A percentile compares a stretch with the other conserved stretches of the same genome.
These are phyloP conservation scores for Phoma sp. DNA, from an alignment of 2,329 filamentous ascomycete species.

Conservation along the genomic window DNA sequence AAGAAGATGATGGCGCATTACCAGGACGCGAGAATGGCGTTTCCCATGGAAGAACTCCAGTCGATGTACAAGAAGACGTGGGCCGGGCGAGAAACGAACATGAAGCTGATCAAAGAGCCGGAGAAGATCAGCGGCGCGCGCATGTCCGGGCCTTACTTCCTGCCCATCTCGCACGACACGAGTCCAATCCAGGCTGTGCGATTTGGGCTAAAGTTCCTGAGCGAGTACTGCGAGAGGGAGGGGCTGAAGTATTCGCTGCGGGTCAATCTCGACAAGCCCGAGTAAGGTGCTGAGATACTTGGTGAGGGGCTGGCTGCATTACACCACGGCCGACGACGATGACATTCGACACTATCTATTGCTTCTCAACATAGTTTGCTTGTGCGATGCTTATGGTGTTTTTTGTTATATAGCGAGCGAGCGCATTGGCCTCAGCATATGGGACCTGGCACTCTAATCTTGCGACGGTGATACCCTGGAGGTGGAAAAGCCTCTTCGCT, in stretches of 20 bases:
- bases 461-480: constrained; percentile 18
- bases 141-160: constrained; percentile 48
- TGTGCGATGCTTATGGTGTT: constrained; percentile 5
- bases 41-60: constrained; percentile 48
- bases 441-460: constrained; percentile 9
- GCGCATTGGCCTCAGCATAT: constrained; percentile 5
- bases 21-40: constrained; percentile 35
- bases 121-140: constrained; percentile 46
- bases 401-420: constrained; percentile 10
- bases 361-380: not conserved
- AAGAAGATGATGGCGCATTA: constrained; percentile 35
- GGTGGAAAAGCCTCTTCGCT: constrained; percentile 12
- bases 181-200: constrained; percentile 55
- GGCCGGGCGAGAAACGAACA: constrained; percentile 33
- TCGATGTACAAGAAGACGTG: constrained; percentile 51
- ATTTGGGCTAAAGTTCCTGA: constrained; percentile 52
- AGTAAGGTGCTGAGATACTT: constrained; percentile 16
- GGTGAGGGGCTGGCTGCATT: no score
- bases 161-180: constrained; percentile 52
- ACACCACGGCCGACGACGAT: not conserved
- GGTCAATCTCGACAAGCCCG: constrained; percentile 38
- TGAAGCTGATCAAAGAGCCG: constrained; percentile 31
- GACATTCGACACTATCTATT: not conserved
- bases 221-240: constrained; percentile 53
- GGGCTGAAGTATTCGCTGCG: constrained; percentile 33